Base-by-base conservation (phyloP, 2,329 filamentous ascomycete species). In the Botrytis galanthina region DNA sequence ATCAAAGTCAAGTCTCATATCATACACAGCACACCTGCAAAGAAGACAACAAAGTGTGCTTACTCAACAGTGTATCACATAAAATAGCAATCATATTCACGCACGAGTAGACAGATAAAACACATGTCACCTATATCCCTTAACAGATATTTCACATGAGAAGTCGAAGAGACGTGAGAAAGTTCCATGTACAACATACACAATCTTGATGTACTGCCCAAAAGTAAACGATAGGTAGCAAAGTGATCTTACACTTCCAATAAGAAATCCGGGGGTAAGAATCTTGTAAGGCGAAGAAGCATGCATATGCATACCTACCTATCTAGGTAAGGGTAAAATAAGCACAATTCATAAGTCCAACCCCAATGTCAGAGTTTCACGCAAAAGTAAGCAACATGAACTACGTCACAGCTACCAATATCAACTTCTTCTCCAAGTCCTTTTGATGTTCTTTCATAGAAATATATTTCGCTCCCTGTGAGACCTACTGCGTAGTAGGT, bases 91-190 rank as follows among this genome's bases (percentile, higher is more conserved):
- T 12, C 4, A 51, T 26, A 48, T 48, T 12, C 10, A 39, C 37
- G 37, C 22, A 12, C 7, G 46, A 12, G 22, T 22, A 48, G 9
- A 12, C 10, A 26, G 22, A 51, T 51, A 26, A 14, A 26, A 51
- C 22, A n/a, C 12, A 26, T n/a, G 4, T 1, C 46, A 51, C 22
- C n/a, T n/a, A 2, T 3, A 12, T n/a, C 0, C 4, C 5, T 51
- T 10, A 12, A 9, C 10, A 51, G 10, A 26, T 48, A 48, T 51
- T 51, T n/a, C 22, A n/a, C 4, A 51, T 51, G 1, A 26, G 10
- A 51, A 26, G 22, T 12, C 46, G 46, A 51, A 51, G 10, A 1
- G 1, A 4, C 4, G 9, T 2, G 12, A 51, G 22, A 12, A 22
- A 51, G 10, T 51, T 51, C 9, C 18, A n/a, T 51, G 46, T 51